Base-by-base conservation (phyloP, 2,329 filamentous ascomycete species). In the Trichoderma endophyticum region DNA sequence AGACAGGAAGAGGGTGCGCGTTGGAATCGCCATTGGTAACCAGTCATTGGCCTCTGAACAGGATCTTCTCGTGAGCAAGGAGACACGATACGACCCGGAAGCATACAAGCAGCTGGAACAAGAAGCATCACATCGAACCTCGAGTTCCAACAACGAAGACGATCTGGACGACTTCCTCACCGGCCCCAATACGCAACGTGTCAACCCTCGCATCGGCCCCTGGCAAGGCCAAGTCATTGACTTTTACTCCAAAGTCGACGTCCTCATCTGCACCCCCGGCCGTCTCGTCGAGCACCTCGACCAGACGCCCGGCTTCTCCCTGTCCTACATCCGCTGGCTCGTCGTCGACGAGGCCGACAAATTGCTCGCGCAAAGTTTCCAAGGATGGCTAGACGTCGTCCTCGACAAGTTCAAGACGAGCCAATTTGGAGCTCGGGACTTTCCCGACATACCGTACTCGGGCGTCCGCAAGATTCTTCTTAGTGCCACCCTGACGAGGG, bases 331-430 rank as follows among this genome's bases (percentile, higher is more conserved):
- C 5, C 89, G 93, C 73, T 98, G 95, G 94, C 85, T 98, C 0
- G 89, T 98, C 3, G 92, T 98, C 60, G 95, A 98, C 77, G 95
- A 98, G 82, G 96, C 95, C 12, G 95, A 98, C 81, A 94, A 96
- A 78, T 84, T 98, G 14, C 87, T 98, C 6, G 92, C 95, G 57
- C 93, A 98, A 80, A 95, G 92, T 77, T 98, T 96, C 81, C 95
- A 98, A 79, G 92, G 95, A 77, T 98, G 95, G 95, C 85, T 97
- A 3, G 89, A 90, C 54, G 83, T 91, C 0, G 88, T 96, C 7
- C 91, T 93, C 78, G 88, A 90, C 18, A 83, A 84, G 59, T 84
- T 93, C 73, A 85, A 85, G 48, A 81, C 80, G 2, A 80, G 80
- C 3, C 84, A 84, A 56, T 86, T 86, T 75, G 85, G 86, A 28